Conservation (phyloP, 306 rosid genomes). For the Inga laurina region DNA sequence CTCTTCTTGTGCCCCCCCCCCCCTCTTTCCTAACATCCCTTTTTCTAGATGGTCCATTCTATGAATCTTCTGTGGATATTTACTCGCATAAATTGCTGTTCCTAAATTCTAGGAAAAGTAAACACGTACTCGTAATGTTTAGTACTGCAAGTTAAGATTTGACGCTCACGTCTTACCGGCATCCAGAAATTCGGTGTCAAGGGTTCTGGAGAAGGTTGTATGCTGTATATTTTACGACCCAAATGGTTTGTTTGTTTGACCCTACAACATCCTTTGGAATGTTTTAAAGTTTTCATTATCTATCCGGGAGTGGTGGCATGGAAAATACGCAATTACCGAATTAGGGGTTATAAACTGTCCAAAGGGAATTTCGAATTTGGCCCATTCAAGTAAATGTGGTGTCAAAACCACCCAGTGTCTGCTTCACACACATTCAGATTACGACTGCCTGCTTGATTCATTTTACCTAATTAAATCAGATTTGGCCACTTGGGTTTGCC, state of each 20-base stretch:
- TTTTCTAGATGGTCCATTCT: neutral
- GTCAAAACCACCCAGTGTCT: neutral
- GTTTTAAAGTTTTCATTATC: neutral
- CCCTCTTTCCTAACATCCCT: neutral
- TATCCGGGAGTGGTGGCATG: neutral
- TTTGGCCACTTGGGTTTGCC: neutral
- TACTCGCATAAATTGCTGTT: no score
- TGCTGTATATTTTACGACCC: neutral
- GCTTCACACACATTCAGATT: neutral
- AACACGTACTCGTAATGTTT: no score
- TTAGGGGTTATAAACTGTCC: neutral
- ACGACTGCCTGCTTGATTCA: neutral
- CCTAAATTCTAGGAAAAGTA: no score
- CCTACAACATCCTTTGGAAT: neutral
- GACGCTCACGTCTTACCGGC: no score
- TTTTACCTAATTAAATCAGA: neutral
- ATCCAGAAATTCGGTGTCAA: no score
- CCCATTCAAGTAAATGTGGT: conserved; percentile 27
- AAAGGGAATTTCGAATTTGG: conserved; percentile 5
- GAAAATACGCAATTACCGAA: neutral
- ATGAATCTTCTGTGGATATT: neutral
- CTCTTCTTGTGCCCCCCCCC: neutral
- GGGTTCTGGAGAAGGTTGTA: neutral
- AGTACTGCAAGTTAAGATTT: no score
- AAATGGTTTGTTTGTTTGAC: neutral